Evolutionary conservation across 2,329 filamentous ascomycete species (phyloP), one percentile per base, ranked within the genome.

Genomic region (Pseudocercospora ulei): DNA sequence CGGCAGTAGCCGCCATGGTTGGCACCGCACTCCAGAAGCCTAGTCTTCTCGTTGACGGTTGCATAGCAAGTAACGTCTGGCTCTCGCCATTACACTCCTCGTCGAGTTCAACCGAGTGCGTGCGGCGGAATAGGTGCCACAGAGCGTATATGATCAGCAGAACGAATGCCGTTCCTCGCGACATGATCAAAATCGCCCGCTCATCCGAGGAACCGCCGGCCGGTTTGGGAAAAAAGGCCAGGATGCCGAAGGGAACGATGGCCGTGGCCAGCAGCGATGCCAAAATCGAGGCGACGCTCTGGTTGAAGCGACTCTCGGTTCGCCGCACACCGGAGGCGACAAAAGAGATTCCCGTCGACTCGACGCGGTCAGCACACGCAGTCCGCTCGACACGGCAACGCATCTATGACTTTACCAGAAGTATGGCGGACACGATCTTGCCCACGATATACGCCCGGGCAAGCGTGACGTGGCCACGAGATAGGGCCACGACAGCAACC

Each of bases 71-170:
- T 33, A 33, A 33, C 14, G 30, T 33, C 18, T 33, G 30, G 9
- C 30, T 33, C n/a, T 33, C 30, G 6, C 30, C 30, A 33, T 33
- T 33, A 19, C n/a, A 33, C 9, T 33, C 30, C 14, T 33, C 17
- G 30, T 33, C 30, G n/a, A 33, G 30, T 5, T 12, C 13, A 12
- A 22, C 18, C 18, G 30, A 20, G 9, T 33, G 30, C 9, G 30
- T 33, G 18, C 18, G 30, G 11, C 30, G 17, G 30, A 33, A 33
- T 1, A 33, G 30, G 17, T 33, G 30, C 7, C 23, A 33, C 2
- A 33, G 18, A 16, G 18, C 30, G 30, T 33, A 33, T 11, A 33
- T 33, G 30, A 33, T 5, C 2, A 33, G 30, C 5, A 33, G 30
- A 19, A 33, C 30, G 7, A 33, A 33, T 3, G 30, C 20, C 7